These are phyloP conservation scores for Kurtzmaniella quercitrusa DNA, from an alignment of 1,139 yeast genomes.

Conservation along the genomic window DNA sequence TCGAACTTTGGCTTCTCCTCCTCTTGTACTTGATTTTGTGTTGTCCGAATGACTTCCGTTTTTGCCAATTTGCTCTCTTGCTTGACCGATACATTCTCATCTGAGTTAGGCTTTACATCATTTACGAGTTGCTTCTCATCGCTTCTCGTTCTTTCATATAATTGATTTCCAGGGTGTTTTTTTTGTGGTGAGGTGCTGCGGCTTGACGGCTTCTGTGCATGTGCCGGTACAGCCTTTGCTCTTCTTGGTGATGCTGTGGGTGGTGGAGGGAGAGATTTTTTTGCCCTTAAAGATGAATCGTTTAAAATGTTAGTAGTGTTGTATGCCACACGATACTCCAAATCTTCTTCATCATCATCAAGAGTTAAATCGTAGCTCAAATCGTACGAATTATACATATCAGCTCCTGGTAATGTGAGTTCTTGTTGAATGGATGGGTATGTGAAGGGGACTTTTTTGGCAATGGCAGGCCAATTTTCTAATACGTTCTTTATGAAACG, in stretches of 20 bases:
- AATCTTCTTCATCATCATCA: slow-evolving; percentile 20
- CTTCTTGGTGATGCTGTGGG: slow-evolving; percentile 2
- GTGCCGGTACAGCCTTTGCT: background rate
- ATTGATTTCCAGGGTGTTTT: background rate
- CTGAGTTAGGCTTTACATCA: background rate
- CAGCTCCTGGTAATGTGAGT: slow-evolving; percentile 3
- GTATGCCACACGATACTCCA: slow-evolving; percentile 13
- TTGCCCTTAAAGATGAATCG: slow-evolving; percentile 7
- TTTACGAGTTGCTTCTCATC: background rate
- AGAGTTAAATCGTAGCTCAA: slow-evolving; percentile 29
- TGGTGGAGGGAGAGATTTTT: background rate
- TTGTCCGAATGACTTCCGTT: too few species aligned
- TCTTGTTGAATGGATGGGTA: slow-evolving; percentile 19
- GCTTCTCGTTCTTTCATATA: background rate
- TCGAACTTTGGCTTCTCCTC: too few species aligned
- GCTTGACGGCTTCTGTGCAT: slow-evolving; percentile 4
- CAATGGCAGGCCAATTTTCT: slow-evolving; percentile 36
- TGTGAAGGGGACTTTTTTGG: slow-evolving; percentile 11
- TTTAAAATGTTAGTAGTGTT: slow-evolving; percentile 16
- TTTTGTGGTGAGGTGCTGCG: background rate
- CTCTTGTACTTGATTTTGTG: too few species aligned
- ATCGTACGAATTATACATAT: slow-evolving; percentile 20
- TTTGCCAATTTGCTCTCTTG: too few species aligned
- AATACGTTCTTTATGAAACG: slow-evolving; percentile 48
- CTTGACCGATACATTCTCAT: background rate